Evolutionary conservation across 305 asterid genomes (phyloP).

Genomic region (Rubia peregrina): DNA sequence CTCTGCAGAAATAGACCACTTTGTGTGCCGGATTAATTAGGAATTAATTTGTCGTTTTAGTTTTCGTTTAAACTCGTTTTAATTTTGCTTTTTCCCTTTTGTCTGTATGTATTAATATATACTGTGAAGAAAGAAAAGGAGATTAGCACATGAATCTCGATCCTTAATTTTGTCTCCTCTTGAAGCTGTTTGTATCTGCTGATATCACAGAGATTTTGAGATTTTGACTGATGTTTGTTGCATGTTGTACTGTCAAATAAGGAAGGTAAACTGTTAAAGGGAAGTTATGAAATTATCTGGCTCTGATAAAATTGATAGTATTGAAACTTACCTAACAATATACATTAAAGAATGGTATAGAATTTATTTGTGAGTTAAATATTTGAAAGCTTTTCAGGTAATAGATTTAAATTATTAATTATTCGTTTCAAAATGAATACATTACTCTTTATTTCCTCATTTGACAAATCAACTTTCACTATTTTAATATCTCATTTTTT

Average conservation of each 20-base stretch:
- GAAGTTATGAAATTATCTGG: background rate
- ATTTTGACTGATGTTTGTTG: background rate
- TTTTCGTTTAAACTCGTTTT: background rate
- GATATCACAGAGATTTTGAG: background rate
- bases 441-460: too few species aligned
- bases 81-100: background rate
- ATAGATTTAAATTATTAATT: too few species aligned
- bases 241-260: background rate
- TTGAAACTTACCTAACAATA: too few species aligned
- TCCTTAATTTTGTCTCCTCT: background rate
- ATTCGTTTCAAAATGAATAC: too few species aligned
- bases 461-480: too few species aligned
- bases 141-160: background rate
- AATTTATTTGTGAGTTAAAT: too few species aligned
- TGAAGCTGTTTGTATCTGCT: background rate
- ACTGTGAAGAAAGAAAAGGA: background rate
- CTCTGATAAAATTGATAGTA: background rate
- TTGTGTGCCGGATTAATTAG: background rate
- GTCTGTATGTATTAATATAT: constrained; percentile 9
- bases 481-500: too few species aligned
- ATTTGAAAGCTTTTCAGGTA: too few species aligned
- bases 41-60: background rate
- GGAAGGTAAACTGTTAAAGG: background rate
- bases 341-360: too few species aligned
- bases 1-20: background rate